Conservation (phyloP, 2,329 filamentous ascomycete species). For the Sporothrix sp. region DNA sequence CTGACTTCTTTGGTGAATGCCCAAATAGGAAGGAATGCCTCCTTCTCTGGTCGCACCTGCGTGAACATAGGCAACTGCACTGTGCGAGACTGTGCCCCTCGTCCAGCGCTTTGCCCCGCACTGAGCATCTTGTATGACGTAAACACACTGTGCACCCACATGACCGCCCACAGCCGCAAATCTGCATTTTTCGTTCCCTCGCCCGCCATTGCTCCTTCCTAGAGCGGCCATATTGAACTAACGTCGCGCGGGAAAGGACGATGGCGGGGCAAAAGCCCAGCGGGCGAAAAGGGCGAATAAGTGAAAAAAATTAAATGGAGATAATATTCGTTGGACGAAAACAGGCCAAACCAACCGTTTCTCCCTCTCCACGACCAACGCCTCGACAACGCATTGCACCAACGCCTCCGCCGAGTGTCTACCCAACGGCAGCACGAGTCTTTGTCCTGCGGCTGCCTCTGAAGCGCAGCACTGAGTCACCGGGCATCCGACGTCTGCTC, state of each 20-base stretch:
- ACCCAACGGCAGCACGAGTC: background rate
- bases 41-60: background rate
- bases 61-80: background rate
- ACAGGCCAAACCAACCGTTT: background rate
- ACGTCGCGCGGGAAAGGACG: background rate
- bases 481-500: conserved; percentile 4
- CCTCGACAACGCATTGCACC: background rate
- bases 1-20: background rate
- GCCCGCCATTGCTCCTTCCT: background rate
- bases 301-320: background rate
- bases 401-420: background rate
- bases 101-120: background rate
- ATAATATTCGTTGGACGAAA: background rate
- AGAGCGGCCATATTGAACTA: background rate
- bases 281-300: background rate
- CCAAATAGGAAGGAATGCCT: conserved; percentile 4
- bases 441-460: background rate
- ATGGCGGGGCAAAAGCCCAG: conserved; percentile 15
- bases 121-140: background rate
- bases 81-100: background rate
- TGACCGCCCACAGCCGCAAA: too few relatives aligned
- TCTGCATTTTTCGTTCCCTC: background rate
- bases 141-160: background rate
- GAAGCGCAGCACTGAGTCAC: conserved; percentile 1
- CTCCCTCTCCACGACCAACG: background rate